phyloP scores from a whole-genome alignment of 2,329 filamentous ascomycete species.

The Aspergillus ruber region DNA sequence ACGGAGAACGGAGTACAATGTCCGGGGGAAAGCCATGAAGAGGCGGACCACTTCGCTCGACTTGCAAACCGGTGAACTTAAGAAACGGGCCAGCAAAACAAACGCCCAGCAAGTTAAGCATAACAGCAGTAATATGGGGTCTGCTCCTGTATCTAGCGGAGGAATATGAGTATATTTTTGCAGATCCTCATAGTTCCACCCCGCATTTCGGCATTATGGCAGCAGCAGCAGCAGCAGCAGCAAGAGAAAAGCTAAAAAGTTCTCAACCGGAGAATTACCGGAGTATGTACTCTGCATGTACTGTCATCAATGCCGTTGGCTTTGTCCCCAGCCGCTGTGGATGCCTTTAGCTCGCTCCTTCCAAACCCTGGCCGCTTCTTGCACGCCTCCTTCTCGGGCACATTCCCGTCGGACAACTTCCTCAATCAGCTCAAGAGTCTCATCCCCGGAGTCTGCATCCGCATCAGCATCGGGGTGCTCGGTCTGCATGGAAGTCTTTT shows the following conservation, averaged over 20 bases:
- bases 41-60: not conserved
- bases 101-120: not conserved
- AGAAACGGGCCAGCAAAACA: not conserved
- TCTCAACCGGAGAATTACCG: not conserved
- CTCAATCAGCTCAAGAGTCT: conserved; percentile 55
- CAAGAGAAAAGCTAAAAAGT: not conserved
- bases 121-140: not conserved
- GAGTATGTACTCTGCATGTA: not conserved
- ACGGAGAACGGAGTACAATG: too few species aligned
- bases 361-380: conserved; percentile 44
- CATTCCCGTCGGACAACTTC: conserved; percentile 56
- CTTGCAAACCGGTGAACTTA: not conserved
- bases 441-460: conserved; percentile 51
- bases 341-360: conserved; percentile 46
- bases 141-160: not conserved
- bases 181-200: not conserved
- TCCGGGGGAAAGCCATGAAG: not conserved
- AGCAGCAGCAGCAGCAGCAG: not conserved
- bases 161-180: not conserved
- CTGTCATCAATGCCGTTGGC: conserved; percentile 9
- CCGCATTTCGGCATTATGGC: not conserved
- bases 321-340: conserved; percentile 39
- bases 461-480: conserved; percentile 21
- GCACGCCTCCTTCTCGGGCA: conserved; percentile 38
- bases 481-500: not conserved